Evolutionary conservation across 306 rosid species (phyloP), one percentile per base, ranked within the genome.

Genomic region (Rubus idaeus): DNA sequence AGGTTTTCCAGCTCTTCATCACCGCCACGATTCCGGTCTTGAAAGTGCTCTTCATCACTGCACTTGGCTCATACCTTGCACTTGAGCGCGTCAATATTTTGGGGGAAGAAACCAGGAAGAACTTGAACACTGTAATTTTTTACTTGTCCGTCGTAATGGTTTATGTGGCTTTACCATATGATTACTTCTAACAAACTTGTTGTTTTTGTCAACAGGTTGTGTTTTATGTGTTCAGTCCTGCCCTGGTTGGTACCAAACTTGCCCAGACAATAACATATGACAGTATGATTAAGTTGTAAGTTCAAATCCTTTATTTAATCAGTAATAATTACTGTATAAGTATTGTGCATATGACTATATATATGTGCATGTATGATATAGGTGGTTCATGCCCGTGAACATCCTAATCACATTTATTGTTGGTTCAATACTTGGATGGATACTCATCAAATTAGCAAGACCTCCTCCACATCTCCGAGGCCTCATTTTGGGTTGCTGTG

Each of bases 381-480:
- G 93, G 85, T 89, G 90, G 90, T 87, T 87, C 74, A 89, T 87
- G 88, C 90, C 93, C 5, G 44, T 87, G 21, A 84, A 87, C 41
- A 77, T 89, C 42, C 80, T 89, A 40, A 60, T 87, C 50, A 89
- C 90, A 7, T 89, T 84, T 71, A 21, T 86, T 0, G 26, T 85
- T 60, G 93, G 93, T 12, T 89, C 93, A 8, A 0, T 75, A 6
- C 82, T 86, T 68, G 93, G 93, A 40, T 79, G 87, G 88, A 45
- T 84, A 10, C 76, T 86, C 11, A 79, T 83, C 61, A 80, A 79
- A 45, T 8, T 84, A 8, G 79, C 90, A 35, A 89, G 83, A 20
- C 82, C 93, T 4, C 90, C 90, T 50, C 37, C 55, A 17, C 90
- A 83, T 63, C 83, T 86, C 35, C 76, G 85, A 30, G 93, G 93